phyloP scores from a whole-genome alignment of 31 red algal species.

The Asparagopsis taxiformis region DNA sequence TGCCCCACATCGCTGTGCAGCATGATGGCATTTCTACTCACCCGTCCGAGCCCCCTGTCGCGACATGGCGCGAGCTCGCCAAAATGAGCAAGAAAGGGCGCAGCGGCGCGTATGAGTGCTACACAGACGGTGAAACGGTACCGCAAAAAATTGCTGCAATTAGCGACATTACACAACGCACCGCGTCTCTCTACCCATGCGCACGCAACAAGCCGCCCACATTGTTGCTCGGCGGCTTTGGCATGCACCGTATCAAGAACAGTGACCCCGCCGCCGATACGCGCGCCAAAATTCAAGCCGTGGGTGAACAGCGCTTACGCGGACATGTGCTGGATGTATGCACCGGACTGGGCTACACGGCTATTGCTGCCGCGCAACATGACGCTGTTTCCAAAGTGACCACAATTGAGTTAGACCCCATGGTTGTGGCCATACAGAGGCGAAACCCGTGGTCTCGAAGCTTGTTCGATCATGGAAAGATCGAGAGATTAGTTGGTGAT shows the following conservation, averaged over 20 bases:
- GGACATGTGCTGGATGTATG: conserved; percentile 67
- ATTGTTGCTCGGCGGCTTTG: conserved; percentile 61
- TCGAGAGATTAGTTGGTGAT: conserved; percentile 19
- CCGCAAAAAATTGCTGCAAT: conserved; percentile 27
- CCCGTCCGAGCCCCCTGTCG: conserved; percentile 4
- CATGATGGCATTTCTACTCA: conserved; percentile 12
- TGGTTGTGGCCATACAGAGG: conserved; percentile 25
- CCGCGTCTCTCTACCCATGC: conserved; percentile 38
- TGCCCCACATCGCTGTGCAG: background rate
- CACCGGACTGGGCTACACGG: conserved; percentile 80
- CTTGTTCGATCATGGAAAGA: conserved; percentile 10
- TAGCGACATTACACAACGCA: conserved; percentile 28
- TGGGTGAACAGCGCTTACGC: conserved; percentile 1
- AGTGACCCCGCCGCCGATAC: conserved; percentile 55
- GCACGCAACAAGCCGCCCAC: conserved; percentile 38
- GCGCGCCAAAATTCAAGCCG: conserved; percentile 26
- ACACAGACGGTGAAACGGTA: conserved; percentile 14
- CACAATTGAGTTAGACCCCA: conserved; percentile 63
- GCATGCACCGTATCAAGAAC: conserved; percentile 58
- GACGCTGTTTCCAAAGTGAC: conserved; percentile 3
- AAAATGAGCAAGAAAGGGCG: conserved; percentile 46
- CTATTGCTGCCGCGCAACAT: conserved; percentile 27
- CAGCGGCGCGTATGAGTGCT: conserved; percentile 52
- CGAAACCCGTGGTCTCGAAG: conserved; percentile 65
- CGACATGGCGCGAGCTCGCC: conserved; percentile 33